A percentile compares a stretch with the other conserved stretches of the same genome.
Evolutionary conservation across 169 alveolate genomes (phyloP).

Genomic region (Plasmodium malariae): DNA sequence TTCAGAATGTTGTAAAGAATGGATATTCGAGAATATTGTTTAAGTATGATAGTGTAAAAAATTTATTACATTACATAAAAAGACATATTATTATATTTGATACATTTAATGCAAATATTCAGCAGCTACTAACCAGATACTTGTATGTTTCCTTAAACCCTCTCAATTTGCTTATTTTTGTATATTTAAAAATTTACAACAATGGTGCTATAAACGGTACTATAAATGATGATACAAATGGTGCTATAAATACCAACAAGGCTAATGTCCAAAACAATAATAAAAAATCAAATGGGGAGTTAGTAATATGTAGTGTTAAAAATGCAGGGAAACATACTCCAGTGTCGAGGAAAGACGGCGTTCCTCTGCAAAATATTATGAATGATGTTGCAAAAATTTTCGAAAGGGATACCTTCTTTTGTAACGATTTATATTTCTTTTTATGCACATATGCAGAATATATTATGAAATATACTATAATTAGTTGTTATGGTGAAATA

Average conservation of each 20-base stretch:
- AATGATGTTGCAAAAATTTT: background rate
- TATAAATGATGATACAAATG: background rate
- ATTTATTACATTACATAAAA: constrained; percentile 50
- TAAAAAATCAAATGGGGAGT: too few species aligned
- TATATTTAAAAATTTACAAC: constrained; percentile 30
- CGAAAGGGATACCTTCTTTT: constrained; percentile 17
- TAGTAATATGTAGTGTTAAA: too few species aligned
- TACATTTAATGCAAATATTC: constrained; percentile 9
- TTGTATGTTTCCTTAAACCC: constrained; percentile 37
- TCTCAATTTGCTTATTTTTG: constrained; percentile 37
- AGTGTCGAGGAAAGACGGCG: background rate
- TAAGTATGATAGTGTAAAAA: constrained; percentile 45
- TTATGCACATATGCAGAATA: constrained; percentile 64
- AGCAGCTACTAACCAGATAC: constrained; percentile 26
- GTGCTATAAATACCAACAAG: background rate
- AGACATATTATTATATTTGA: constrained; percentile 9
- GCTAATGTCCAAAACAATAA: background rate
- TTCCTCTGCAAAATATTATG: background rate
- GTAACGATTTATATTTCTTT: constrained; percentile 44
- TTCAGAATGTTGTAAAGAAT: constrained; percentile 44
- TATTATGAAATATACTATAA: constrained; percentile 51
- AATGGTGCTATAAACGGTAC: background rate
- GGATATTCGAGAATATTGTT: constrained; percentile 38
- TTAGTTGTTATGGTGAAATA: constrained; percentile 44
- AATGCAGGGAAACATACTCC: background rate